These are phyloP conservation scores for Breviolum minutum DNA, from an alignment of 73 alveolate species.

Conservation along the genomic window DNA sequence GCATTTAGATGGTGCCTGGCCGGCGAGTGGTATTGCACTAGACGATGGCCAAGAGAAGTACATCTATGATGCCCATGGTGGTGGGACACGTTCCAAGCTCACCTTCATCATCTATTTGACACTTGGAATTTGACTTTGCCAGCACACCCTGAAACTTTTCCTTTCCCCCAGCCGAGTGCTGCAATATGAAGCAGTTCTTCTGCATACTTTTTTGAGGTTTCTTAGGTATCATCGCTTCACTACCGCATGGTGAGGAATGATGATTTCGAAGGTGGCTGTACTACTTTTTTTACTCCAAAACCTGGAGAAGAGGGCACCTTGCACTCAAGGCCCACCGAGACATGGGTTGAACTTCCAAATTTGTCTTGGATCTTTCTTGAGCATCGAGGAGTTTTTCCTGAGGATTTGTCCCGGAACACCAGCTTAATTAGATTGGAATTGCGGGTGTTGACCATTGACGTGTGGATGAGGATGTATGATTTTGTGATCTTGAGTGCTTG, in stretches of 20 bases:
- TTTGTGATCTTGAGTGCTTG: too few relatives aligned
- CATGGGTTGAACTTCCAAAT: not conserved
- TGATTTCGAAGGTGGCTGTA: slow-evolving; percentile 92
- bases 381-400: too few relatives aligned
- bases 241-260: slow-evolving; percentile 1
- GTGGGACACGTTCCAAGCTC: slow-evolving; percentile 70
- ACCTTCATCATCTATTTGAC: slow-evolving; percentile 85
- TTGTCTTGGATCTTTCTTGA: not conserved
- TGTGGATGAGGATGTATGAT: too few relatives aligned
- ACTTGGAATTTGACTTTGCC: not conserved
- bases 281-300: slow-evolving; percentile 81
- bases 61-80: slow-evolving; percentile 89
- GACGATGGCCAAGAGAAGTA: slow-evolving; percentile 64
- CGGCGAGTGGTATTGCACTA: slow-evolving; percentile 55
- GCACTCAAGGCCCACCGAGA: slow-evolving; percentile 29
- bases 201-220: not conserved
- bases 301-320: slow-evolving; percentile 69
- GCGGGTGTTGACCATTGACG: too few relatives aligned
- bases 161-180: too few relatives aligned
- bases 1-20: slow-evolving; percentile 94
- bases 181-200: too few relatives aligned
- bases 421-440: too few relatives aligned
- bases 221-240: not conserved
- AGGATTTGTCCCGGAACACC: too few relatives aligned
- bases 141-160: not conserved